Evolutionary conservation across 2,329 filamentous ascomycete species (phyloP), one percentile per base, ranked within the genome.

Genomic region (Fusarium guadeloupense): DNA sequence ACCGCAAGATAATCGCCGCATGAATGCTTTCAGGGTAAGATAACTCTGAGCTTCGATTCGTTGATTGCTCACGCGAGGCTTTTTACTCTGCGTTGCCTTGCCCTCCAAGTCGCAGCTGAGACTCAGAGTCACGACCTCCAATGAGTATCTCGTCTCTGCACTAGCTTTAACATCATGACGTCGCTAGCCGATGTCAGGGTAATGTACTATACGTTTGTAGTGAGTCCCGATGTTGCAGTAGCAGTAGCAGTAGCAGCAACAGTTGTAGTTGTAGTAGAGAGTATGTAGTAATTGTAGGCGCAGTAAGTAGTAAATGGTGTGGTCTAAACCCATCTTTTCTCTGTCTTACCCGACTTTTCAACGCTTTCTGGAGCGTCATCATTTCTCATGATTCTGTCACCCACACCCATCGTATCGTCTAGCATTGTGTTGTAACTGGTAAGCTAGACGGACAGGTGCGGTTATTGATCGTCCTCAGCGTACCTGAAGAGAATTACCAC

Each of bases 21-120:
- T 31, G 41, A 62, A 62, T 46, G 52, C 47, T 51, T 64, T 60
- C 37, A 54, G 28, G 28, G n/a, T n/a, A n/a, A n/a, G n/a, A n/a
- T 30, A 30, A 21, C 20, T 37, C 25, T 37, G 28, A 35, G 31
- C 33, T 37, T 60, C 50, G 41, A 54, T 62, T 48, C 37, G 26
- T 55, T 56, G 28, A 50, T 64, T 34, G 59, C 40, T 50, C 39
- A 54, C 46, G 59, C 60, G 35, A 54, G 39, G 40, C 28, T 20
- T 58, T n/a, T 49, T 50, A 51, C 55, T 55, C 58, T 47, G 52
- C 51, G 47, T 38, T 49, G 44, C 57, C 52, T 40, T 58, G 44
- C 43, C 43, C 53, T 19, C 6, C 8, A 19, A 44, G 37, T 48
- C 28, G 44, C 57, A 69, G 47, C 64, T 64, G 55, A 68, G 64